These are phyloP conservation scores for Spongospora subterranea DNA, from an alignment of 208 protist species.

Conservation along the genomic window DNA sequence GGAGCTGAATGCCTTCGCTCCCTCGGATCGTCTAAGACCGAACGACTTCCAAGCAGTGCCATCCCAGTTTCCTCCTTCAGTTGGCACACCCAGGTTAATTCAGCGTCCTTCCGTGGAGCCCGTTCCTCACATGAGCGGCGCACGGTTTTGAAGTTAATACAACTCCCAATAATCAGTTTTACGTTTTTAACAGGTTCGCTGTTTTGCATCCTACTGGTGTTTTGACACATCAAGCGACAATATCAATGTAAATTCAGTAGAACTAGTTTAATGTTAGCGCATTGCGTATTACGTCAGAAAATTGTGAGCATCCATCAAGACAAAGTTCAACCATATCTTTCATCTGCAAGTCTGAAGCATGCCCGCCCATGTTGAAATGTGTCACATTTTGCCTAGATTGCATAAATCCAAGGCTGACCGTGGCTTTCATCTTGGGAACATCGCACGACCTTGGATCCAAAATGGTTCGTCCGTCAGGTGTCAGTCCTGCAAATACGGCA, in stretches of 20 bases:
- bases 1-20: background rate
- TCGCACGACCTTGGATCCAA: background rate
- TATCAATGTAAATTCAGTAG: too few species aligned
- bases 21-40: background rate
- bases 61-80: background rate
- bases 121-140: conserved; percentile 40
- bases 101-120: conserved; percentile 32
- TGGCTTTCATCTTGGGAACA: background rate
- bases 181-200: too few species aligned
- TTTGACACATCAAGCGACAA: too few species aligned
- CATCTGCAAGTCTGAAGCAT: background rate
- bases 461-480: background rate
- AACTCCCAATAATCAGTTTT: too few species aligned
- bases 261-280: too few species aligned
- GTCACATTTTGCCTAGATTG: background rate
- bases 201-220: too few species aligned
- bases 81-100: conserved; percentile 7
- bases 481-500: conserved; percentile 63
- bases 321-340: background rate
- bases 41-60: background rate
- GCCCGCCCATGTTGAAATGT: background rate
- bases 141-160: background rate
- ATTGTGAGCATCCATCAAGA: conserved; percentile 50
- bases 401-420: background rate
- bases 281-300: background rate